Evolutionary conservation across 768 basidiomycete species (phyloP).

Genomic region (Leucosporidium creatinivorum): DNA sequence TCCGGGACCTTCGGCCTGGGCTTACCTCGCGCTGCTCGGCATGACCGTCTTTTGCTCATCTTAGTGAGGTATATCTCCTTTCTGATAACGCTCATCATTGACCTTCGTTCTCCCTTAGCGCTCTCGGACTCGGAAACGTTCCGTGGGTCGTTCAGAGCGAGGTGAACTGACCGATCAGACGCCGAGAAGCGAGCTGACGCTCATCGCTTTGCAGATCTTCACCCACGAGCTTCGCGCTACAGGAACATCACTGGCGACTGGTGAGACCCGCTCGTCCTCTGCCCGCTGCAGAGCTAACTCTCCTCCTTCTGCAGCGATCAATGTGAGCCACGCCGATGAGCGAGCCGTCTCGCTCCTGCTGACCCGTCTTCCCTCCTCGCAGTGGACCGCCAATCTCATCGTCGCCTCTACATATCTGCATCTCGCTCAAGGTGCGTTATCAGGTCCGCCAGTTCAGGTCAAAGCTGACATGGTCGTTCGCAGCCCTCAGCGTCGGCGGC

Average conservation of each 20-base stretch:
- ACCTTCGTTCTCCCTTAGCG: background rate
- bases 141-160: slow-evolving; percentile 33
- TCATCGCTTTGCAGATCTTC: slow-evolving; percentile 13
- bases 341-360: too few species aligned
- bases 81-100: too few species aligned
- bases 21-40: slow-evolving; percentile 12
- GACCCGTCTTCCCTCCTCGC: background rate
- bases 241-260: slow-evolving; percentile 15
- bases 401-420: slow-evolving; percentile 26
- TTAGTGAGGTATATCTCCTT: background rate
- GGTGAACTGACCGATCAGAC: background rate
- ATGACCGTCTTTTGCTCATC: slow-evolving; percentile 24
- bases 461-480: background rate
- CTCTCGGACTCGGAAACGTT: slow-evolving; percentile 26
- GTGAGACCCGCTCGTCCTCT: background rate
- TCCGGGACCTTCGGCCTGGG: background rate
- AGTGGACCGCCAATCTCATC: slow-evolving; percentile 30
- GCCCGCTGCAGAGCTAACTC: too few species aligned
- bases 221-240: slow-evolving; percentile 17
- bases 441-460: too few species aligned
- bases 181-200: background rate
- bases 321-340: too few species aligned
- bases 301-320: too few species aligned
- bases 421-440: slow-evolving; percentile 11
- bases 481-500: slow-evolving; percentile 23